Evolutionary conservation across 2,329 filamentous ascomycete genomes (phyloP).

Genomic region (Alternaria incomplexa): DNA sequence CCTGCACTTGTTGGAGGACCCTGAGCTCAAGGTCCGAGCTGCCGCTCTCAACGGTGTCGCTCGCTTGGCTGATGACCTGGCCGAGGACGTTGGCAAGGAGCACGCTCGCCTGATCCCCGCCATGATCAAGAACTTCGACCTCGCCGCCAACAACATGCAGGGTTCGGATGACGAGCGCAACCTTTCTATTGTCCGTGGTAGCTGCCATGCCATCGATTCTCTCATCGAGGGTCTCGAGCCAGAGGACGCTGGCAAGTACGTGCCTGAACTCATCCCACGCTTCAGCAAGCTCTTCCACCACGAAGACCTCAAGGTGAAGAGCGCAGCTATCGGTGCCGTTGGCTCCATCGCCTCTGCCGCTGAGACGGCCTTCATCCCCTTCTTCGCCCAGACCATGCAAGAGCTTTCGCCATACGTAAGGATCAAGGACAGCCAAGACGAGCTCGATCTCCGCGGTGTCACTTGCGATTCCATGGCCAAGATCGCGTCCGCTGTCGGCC

Average conservation of each 20-base stretch:
- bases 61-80: conserved; percentile 88
- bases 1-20: conserved; percentile 81
- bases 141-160: conserved; percentile 71
- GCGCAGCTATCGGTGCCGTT: conserved; percentile 84
- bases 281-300: conserved; percentile 84
- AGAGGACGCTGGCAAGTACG: conserved; percentile 81
- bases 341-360: conserved; percentile 89
- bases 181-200: conserved; percentile 84
- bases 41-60: conserved; percentile 87
- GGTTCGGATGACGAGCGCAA: conserved; percentile 73
- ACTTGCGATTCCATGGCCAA: conserved; percentile 93
- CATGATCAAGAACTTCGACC: conserved; percentile 86
- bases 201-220: conserved; percentile 88
- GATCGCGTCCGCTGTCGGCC: conserved; percentile 86
- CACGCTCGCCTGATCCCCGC: conserved; percentile 84
- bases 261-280: conserved; percentile 80
- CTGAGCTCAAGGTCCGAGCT: conserved; percentile 82
- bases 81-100: conserved; percentile 85
- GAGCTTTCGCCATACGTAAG: conserved; percentile 82
- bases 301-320: conserved; percentile 87
- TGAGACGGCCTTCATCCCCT: conserved; percentile 84
- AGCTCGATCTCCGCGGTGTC: conserved; percentile 86
- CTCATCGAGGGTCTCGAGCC: conserved; percentile 85
- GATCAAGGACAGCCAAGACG: conserved; percentile 87
- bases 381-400: conserved; percentile 88